A percentile compares a stretch with the other conserved stretches of the same genome.
Conservation (phyloP, 1,284 basidiomycete species). For the Ceratobasidium sp. region DNA sequence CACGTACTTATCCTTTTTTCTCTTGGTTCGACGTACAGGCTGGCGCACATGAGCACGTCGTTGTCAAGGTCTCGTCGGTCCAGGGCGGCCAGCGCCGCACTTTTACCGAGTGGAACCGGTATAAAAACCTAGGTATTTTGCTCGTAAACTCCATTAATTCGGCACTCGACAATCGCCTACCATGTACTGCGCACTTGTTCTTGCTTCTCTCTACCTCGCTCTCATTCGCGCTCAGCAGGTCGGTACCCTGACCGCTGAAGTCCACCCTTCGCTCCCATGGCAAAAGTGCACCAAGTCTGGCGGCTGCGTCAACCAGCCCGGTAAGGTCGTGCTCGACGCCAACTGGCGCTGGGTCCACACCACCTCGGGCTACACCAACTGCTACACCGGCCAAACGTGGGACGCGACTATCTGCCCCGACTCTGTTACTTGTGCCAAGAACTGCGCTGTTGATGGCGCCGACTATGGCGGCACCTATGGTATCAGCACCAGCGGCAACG, state of each 20-base stretch:
- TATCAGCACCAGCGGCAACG: no score
- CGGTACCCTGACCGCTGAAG: conserved; percentile 25
- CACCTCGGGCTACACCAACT: no score
- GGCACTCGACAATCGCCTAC: conserved; percentile 6
- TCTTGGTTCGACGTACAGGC: not conserved
- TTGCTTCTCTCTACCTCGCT: conserved; percentile 34
- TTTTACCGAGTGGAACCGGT: not conserved
- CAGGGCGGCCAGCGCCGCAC: conserved; percentile 5
- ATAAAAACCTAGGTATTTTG: conserved; percentile 4
- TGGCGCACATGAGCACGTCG: not conserved
- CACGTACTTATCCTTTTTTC: not conserved
- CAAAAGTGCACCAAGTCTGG: conserved; percentile 43
- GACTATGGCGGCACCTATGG: no score
- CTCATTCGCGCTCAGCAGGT: conserved; percentile 19
- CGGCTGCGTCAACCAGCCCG: no score
- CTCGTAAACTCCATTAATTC: conserved; percentile 9
- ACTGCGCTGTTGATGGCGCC: no score
- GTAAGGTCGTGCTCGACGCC: no score
- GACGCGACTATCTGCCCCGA: no score
- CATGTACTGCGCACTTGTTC: conserved; percentile 28
- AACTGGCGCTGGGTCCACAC: no score
- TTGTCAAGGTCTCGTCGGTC: not conserved
- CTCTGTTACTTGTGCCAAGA: no score
- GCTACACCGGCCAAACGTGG: no score
- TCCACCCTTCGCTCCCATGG: conserved; percentile 31